Evolutionary conservation across 176 grass and related monocot genomes (phyloP), one percentile per base, ranked within the genome.

Genomic region (Oryza glumipatula): DNA sequence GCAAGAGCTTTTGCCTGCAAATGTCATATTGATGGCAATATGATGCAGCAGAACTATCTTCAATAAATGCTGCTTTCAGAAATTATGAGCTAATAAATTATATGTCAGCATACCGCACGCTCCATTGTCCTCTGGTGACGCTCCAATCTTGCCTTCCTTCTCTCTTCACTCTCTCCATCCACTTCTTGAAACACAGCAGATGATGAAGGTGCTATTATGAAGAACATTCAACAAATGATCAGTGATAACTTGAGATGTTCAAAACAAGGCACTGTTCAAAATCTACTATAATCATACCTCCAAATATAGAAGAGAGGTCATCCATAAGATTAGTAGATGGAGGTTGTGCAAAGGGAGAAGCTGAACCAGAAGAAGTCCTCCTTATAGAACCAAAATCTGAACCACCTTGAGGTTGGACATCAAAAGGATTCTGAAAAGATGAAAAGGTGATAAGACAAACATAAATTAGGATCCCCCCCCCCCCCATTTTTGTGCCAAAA

Each of bases 241-340:
- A 39, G 82, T 63, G 19, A 22, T 33, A 90, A 44, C 61, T 68
- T 30, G 17, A 41, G 46, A 30, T 22, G 23, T 33, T 67, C 1
- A 7, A 61, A 39, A 73, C 3, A 28, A 76, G 17, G 6, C 7
- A 83, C 9, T 11, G 2, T 72, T 44, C 39, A 45, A 45, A 45
- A 14, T 76, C 68, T 63, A 72, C 11, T 67, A 49, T 43, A 80
- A 48, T 78, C 48, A 64, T 81, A 93, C 94, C 94, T 95, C 94
- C 91, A 87, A 96, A 89, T 69, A 96, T 91, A 68, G 94, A 85
- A 82, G 83, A 84, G 9, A 96, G 83, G 22, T 89, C 94, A 89
- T 96, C 88, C 77, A 90, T 85, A 86, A 95, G 83, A 89, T 95
- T 93, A 76, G 33, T 67, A 66, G 88, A 76, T 70, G 88, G 88